Base-by-base conservation (phyloP, 225 moss, liverwort and hornwort species). In the Climacium dendroides region DNA sequence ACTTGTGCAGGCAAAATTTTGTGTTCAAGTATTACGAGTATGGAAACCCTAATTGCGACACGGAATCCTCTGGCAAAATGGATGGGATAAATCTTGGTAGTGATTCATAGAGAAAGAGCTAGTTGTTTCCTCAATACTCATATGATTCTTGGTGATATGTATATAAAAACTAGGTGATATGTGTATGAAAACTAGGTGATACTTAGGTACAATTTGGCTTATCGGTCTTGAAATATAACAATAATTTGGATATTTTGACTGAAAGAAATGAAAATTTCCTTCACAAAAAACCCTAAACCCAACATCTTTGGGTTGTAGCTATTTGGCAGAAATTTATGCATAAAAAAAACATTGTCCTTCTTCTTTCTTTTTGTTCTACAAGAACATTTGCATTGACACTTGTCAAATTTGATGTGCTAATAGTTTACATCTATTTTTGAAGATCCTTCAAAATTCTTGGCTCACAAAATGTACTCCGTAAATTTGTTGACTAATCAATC, bases 321-420 rank as follows among this genome's bases (percentile, higher is more conserved):
- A 10, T 47, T 47, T 30, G 18, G 15, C 0, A 0, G 47, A 73
- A 28, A 47, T 47, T 3, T 0, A 2, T 45, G 0, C 9, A 28
- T 45, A 9, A 17, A 45, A 14, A 26, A 17, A 17, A 15, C 2
- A 71, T 5, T 15, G 2, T 22, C 12, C 20, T 41, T 9, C 5
- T 47, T 47, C 6, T 0, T 45, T 72, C 6, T 0, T 29, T 72
- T 72, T 29, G 17, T 1, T 11, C 11, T 18, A 11, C 3, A 26
- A 47, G 10, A 73, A 2, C 11, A 73, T 29, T 0, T 0, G 0
- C 18, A 17, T 73, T 2, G 0, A 1, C 10, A 29, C 4, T 29
- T 0, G 2, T 45, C 18, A 29, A 72, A 29, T 45, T 72, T 45
- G 45, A 29, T 43, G 28, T 1, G 2, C 43, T 28, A 5, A 1